Evolutionary conservation across 352 stramenopile genomes (phyloP).

Genomic region (Thraustochytrium sp.): DNA sequence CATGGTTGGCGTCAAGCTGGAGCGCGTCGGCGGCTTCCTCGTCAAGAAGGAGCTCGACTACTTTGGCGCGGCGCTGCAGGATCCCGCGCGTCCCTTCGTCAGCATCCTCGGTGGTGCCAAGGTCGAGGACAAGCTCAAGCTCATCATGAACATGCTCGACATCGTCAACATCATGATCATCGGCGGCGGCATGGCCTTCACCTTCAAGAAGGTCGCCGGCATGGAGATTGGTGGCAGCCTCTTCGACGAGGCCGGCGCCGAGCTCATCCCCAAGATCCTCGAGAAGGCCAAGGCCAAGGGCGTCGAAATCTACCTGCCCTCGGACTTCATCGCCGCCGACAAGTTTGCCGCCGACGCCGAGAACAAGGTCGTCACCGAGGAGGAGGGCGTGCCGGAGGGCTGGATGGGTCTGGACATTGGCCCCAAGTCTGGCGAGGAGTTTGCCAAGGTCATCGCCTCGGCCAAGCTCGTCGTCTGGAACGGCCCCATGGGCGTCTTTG

Average conservation of each 20-base stretch:
- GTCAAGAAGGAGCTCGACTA: slow-evolving; percentile 99
- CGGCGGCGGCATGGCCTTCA: slow-evolving; percentile 98
- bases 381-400: slow-evolving; percentile 85
- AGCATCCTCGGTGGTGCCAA: slow-evolving; percentile 99
- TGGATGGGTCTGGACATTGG: slow-evolving; percentile 99
- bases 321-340: slow-evolving; percentile 95
- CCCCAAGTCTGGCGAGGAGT: slow-evolving; percentile 77
- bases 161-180: slow-evolving; percentile 98
- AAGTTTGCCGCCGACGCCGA: slow-evolving; percentile 91
- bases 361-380: slow-evolving; percentile 65
- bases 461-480: slow-evolving; percentile 99
- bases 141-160: slow-evolving; percentile 98
- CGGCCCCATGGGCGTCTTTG: slow-evolving; percentile 99
- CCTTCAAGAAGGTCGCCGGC: slow-evolving; percentile 96
- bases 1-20: slow-evolving; percentile 88
- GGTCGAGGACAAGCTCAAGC: slow-evolving; percentile 97
- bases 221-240: slow-evolving; percentile 91
- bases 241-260: slow-evolving; percentile 67
- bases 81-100: slow-evolving; percentile 89
- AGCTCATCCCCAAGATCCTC: slow-evolving; percentile 79
- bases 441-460: slow-evolving; percentile 65
- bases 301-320: slow-evolving; percentile 92
- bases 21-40: slow-evolving; percentile 83
- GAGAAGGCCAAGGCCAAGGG: slow-evolving; percentile 95
- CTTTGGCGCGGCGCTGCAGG: slow-evolving; percentile 95